Percentiles rank a stretch among this genome's conserved stretches.
Conservation (phyloP, 2,329 filamentous ascomycete species). For the Zasmidium angulare region DNA sequence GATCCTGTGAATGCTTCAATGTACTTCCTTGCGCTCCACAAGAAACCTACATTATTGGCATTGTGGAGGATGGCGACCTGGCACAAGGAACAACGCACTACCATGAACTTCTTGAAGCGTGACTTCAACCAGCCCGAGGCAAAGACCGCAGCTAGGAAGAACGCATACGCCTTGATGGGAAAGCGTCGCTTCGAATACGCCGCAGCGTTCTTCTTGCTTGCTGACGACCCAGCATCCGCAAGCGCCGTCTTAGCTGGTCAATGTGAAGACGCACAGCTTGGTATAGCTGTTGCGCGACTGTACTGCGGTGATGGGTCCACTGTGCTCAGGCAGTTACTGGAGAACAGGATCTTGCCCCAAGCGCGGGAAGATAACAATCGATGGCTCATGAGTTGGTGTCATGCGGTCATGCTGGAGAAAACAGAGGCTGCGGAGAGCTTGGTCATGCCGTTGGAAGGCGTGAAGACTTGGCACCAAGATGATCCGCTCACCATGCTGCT, state of each 20-base stretch:
- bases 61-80: constrained; percentile 93
- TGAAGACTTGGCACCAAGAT: constrained; percentile 71
- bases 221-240: constrained; percentile 79
- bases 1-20: constrained; percentile 89
- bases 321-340: constrained; percentile 70
- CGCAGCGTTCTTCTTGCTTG: constrained; percentile 91
- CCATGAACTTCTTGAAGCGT: constrained; percentile 77
- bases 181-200: constrained; percentile 92
- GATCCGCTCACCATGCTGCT: constrained; percentile 86
- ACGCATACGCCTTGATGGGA: constrained; percentile 91
- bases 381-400: constrained; percentile 94
- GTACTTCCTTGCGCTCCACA: constrained; percentile 82
- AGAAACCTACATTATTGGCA: constrained; percentile 86
- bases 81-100: constrained; percentile 81
- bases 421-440: constrained; percentile 83
- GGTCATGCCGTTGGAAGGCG: constrained; percentile 66
- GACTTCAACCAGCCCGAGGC: constrained; percentile 86
- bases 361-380: constrained; percentile 81
- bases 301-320: constrained; percentile 83
- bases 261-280: constrained; percentile 83
- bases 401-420: constrained; percentile 81
- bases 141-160: constrained; percentile 88
- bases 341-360: constrained; percentile 74
- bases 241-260: constrained; percentile 84
- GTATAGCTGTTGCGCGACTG: constrained; percentile 80